A percentile compares a stretch with the other conserved stretches of the same genome.
phyloP scores from a whole-genome alignment of 2,329 filamentous ascomycete species.

The Aspergillus sp. region DNA sequence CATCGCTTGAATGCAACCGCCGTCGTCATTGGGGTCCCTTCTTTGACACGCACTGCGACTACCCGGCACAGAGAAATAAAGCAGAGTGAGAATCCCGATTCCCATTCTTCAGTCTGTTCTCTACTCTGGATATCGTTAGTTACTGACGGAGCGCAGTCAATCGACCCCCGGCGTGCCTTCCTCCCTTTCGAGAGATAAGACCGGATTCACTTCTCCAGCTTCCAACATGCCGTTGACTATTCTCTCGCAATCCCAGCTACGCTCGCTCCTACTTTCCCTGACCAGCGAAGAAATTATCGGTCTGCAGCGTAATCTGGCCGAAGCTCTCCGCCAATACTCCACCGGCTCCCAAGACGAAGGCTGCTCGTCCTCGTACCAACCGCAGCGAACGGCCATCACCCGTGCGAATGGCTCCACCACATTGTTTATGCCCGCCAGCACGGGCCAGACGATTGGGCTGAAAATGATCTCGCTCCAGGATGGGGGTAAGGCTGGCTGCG shows the following conservation, averaged over 20 bases:
- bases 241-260: slow-evolving; percentile 50
- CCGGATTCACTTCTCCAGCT: background rate
- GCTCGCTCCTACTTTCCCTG: slow-evolving; percentile 47
- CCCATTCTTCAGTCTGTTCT: too few species aligned
- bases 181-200: too few species aligned
- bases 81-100: too few species aligned
- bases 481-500: slow-evolving; percentile 21
- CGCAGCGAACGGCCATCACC: slow-evolving; percentile 52
- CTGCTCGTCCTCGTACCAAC: slow-evolving; percentile 54
- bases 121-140: too few species aligned
- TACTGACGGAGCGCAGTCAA: too few species aligned
- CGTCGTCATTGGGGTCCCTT: too few species aligned
- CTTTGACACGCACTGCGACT: too few species aligned
- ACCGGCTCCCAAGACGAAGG: slow-evolving; percentile 52
- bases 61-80: too few species aligned
- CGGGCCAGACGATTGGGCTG: slow-evolving; percentile 52
- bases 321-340: slow-evolving; percentile 58
- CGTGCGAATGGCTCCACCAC: slow-evolving; percentile 55
- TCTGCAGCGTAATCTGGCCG: slow-evolving; percentile 51
- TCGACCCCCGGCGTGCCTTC: too few species aligned
- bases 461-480: slow-evolving; percentile 54
- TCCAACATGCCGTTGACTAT: slow-evolving; percentile 51
- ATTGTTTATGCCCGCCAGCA: slow-evolving; percentile 60
- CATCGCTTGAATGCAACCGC: too few species aligned
- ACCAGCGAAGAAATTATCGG: slow-evolving; percentile 48